These are phyloP conservation scores for Rhododendron henanense DNA, from an alignment of 148 eudicot species.

Conservation along the genomic window DNA sequence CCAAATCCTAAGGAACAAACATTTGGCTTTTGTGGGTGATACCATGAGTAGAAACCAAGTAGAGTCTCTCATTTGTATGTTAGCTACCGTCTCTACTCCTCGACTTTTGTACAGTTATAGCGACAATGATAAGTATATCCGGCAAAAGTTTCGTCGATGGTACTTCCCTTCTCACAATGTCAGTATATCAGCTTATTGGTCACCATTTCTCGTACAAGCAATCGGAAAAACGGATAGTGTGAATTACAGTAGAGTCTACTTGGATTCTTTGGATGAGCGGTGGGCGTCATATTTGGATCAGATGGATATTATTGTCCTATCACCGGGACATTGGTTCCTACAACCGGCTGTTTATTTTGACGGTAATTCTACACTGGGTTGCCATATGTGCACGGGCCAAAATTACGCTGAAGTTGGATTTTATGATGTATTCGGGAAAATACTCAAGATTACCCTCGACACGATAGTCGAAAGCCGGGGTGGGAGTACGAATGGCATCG, in stretches of 20 bases:
- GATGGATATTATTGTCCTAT: slow-evolving; percentile 72
- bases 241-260: slow-evolving; percentile 44
- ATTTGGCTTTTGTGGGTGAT: slow-evolving; percentile 93
- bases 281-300: slow-evolving; percentile 67
- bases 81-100: slow-evolving; percentile 53
- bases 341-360: slow-evolving; percentile 65
- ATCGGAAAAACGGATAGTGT: slow-evolving; percentile 45
- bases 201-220: slow-evolving; percentile 80
- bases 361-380: slow-evolving; percentile 54
- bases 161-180: slow-evolving; percentile 57
- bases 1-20: slow-evolving; percentile 43
- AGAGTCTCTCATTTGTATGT: slow-evolving; percentile 79
- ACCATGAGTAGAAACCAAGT: slow-evolving; percentile 91
- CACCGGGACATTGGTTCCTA: slow-evolving; percentile 92
- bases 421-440: slow-evolving; percentile 61
- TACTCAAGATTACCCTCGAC: slow-evolving; percentile 59
- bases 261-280: slow-evolving; percentile 64
- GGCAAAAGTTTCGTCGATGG: slow-evolving; percentile 63
- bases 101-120: slow-evolving; percentile 54
- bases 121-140: slow-evolving; percentile 32
- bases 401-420: slow-evolving; percentile 66
- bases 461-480: slow-evolving; percentile 42
- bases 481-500: slow-evolving; percentile 16
- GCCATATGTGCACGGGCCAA: slow-evolving; percentile 46
- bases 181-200: slow-evolving; percentile 71